phyloP scores from a whole-genome alignment of 1,284 basidiomycete species.

The Cutaneotrichosporon sp. region DNA sequence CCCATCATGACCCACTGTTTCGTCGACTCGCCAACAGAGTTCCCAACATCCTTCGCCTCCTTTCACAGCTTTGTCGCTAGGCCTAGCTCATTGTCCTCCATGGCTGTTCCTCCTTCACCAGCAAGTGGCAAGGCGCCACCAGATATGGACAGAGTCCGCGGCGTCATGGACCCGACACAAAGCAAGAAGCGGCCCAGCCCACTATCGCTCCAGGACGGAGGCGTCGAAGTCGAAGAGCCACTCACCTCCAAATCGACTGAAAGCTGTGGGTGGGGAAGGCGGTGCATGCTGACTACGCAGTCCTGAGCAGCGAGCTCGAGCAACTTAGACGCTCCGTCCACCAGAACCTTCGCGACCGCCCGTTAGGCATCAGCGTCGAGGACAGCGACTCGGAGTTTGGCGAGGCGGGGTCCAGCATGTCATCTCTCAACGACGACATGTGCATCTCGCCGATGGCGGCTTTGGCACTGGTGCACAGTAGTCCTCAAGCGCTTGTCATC shows the following conservation, averaged over 20 bases:
- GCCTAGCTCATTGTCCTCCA: conserved; percentile 7
- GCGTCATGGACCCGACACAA: background rate
- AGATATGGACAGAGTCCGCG: background rate
- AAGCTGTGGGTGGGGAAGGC: conserved; percentile 12
- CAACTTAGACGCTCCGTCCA: conserved; percentile 39
- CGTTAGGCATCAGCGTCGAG: conserved; percentile 26
- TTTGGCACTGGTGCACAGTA: conserved; percentile 23
- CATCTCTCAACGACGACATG: conserved; percentile 12
- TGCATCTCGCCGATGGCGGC: conserved; percentile 23
- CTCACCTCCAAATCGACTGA: conserved; percentile 12
- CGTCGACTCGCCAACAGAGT: conserved; percentile 19
- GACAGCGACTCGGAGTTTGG: conserved; percentile 26
- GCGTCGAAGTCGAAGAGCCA: conserved; percentile 8
- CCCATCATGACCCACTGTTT: conserved; percentile 13
- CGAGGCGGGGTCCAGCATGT: background rate
- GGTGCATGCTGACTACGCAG: conserved; percentile 14
- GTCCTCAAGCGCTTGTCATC: conserved; percentile 59
- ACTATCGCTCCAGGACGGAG: background rate
- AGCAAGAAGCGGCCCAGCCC: conserved; percentile 14
- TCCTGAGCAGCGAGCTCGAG: conserved; percentile 35
- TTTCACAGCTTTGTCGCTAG: background rate
- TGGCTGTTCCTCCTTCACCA: background rate
- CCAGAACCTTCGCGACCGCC: conserved; percentile 41
- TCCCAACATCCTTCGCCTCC: background rate
- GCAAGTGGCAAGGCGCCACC: background rate